phyloP scores from a whole-genome alignment of 2,329 filamentous ascomycete genomes.

The Domatiomyces globalis region DNA sequence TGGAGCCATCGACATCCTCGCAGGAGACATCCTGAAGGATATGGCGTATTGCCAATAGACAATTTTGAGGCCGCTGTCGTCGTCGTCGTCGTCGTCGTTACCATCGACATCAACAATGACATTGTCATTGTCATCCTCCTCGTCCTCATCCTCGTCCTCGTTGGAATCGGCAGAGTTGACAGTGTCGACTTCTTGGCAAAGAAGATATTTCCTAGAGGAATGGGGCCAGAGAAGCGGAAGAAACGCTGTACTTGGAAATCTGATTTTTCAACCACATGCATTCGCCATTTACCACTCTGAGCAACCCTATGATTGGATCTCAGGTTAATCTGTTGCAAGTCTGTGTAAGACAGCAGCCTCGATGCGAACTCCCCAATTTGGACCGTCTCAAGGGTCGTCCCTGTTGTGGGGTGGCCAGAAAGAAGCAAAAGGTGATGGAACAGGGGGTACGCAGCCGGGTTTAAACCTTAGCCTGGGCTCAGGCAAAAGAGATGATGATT shows the following conservation, averaged over 20 bases:
- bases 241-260: not conserved
- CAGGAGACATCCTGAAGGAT: slow-evolving; percentile 35
- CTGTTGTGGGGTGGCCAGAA: too few relatives aligned
- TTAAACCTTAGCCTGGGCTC: too few relatives aligned
- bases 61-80: not conserved
- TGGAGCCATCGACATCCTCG: slow-evolving; percentile 38
- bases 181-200: not conserved
- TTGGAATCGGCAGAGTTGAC: not conserved
- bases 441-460: too few relatives aligned
- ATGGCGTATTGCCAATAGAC: slow-evolving; percentile 24
- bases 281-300: too few relatives aligned
- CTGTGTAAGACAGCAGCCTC: not conserved
- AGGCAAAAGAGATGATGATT: too few relatives aligned
- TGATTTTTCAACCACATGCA: not conserved
- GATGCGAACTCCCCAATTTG: too few relatives aligned
- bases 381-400: too few relatives aligned
- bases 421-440: too few relatives aligned
- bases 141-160: too few relatives aligned
- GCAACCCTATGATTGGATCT: not conserved
- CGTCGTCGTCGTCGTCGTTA: too few relatives aligned
- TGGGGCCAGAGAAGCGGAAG: not conserved
- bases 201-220: not conserved
- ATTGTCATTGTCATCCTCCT: too few relatives aligned
- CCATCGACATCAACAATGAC: too few relatives aligned
- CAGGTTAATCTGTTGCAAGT: not conserved